Percentiles rank a stretch among this genome's conserved stretches.
phyloP scores from a whole-genome alignment of 352 stramenopile species.

The Globisporangium lucens region DNA sequence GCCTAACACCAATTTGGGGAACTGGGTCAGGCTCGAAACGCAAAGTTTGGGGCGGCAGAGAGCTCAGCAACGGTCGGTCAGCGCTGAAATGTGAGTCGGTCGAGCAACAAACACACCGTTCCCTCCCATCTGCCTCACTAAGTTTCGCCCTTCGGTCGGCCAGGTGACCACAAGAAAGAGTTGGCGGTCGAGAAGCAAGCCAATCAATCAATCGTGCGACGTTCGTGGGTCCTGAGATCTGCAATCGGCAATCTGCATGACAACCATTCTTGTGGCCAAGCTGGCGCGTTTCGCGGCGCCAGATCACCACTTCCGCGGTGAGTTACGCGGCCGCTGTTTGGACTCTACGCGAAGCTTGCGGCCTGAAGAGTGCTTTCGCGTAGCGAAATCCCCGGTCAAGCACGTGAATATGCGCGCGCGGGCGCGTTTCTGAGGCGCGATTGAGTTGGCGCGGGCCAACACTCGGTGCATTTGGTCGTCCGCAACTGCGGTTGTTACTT shows the following conservation, averaged over 20 bases:
- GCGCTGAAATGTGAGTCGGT: background rate
- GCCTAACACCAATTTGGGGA: background rate
- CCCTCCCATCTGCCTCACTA: background rate
- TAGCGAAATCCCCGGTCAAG: conserved; percentile 9
- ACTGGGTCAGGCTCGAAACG: background rate
- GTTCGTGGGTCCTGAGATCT: background rate
- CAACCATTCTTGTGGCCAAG: background rate
- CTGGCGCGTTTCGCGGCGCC: background rate
- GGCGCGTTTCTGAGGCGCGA: conserved; percentile 16
- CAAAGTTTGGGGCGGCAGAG: background rate
- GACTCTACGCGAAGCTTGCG: conserved; percentile 11
- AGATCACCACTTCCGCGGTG: background rate
- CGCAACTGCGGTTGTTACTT: conserved; percentile 9
- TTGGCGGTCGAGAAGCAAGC: background rate
- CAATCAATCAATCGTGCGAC: no score
- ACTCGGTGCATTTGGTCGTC: background rate
- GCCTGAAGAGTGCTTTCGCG: background rate
- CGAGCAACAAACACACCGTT: background rate
- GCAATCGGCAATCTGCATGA: background rate
- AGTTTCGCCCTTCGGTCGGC: no score
- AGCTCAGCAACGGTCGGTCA: conserved; percentile 1
- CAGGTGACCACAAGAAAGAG: background rate
- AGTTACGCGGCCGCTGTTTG: conserved; percentile 11
- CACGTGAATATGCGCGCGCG: background rate
- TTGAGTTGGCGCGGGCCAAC: conserved; percentile 7